Evolutionary conservation across 306 rosid species (phyloP).

Genomic region (Ceratonia siliqua): DNA sequence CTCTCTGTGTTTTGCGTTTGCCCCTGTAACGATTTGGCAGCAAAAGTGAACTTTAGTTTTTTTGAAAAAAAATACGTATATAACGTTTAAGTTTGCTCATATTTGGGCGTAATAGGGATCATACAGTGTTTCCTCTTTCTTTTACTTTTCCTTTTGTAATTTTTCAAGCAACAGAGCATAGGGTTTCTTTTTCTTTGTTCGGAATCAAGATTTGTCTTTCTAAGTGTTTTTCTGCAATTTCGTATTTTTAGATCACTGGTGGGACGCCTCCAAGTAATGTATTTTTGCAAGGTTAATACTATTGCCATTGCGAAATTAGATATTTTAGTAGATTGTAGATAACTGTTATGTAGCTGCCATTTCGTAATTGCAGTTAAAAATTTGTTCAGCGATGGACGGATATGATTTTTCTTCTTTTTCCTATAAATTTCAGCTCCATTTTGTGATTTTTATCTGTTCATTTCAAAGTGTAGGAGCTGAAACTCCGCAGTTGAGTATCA

Average conservation of each 20-base stretch:
- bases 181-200: conserved; percentile 24
- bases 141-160: conserved; percentile 19
- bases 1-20: conserved; percentile 15
- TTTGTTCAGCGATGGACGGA: not conserved
- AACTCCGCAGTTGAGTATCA: no score
- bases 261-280: conserved; percentile 33
- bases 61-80: no score
- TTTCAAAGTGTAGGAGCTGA: no score
- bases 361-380: conserved; percentile 6
- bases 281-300: conserved; percentile 38
- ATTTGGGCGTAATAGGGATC: conserved; percentile 45
- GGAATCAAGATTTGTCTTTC: conserved; percentile 36
- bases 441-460: conserved; percentile 29
- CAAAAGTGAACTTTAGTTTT: conserved; percentile 43
- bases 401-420: not conserved
- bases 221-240: conserved; percentile 24
- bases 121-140: conserved; percentile 26
- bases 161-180: conserved; percentile 12
- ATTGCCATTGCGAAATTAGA: conserved; percentile 23
- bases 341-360: conserved; percentile 11
- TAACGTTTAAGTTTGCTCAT: no score
- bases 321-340: conserved; percentile 16
- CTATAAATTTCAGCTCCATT: conserved; percentile 32
- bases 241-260: conserved; percentile 44
- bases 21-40: conserved; percentile 45